Base-by-base conservation (phyloP, 345 rosid genomes). In the Linum lewisii region DNA sequence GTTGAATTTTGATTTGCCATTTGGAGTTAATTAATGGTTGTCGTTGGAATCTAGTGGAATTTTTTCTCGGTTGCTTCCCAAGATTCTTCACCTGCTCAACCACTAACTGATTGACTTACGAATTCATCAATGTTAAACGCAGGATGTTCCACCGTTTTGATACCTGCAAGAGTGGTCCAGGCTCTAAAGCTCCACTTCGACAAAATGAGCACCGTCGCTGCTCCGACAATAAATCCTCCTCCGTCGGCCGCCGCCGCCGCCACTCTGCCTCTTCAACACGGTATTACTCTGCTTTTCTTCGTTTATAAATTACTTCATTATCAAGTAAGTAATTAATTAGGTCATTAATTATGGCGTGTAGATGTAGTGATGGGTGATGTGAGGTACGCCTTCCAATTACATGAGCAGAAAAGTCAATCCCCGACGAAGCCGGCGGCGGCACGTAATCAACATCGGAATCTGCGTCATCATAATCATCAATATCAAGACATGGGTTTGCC, bases 401-500 rank as follows among this genome's bases (percentile, higher is more conserved):
- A 70, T 69, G 34, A 8, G 34, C 76, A 70, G 51, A 73, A 72
- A 54, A 59, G 69, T 70, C 79, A 67, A 36, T 13, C 66, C 9
- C 22, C 18, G 73, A n/a, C 71, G 61, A 79, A 37, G 67, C 78
- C 84, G 62, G 72, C 65, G 23, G 55, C 57, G 58, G n/a, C n/a
- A n/a, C n/a, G n/a, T n/a, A 77, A 75, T 29, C 16, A 45, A 21
- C 72, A 8, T 29, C 34, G 7, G 34, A 42, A 42, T 16, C 47
- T 11, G 14, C 47, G 2, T 11, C 47, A 16, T 11, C 47, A 42
- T 42, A 42, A 42, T 11, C 47, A 42, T 11, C 47, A 21, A 10
- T 20, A 77, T 49, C 74, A 71, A 68, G 94, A 82, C 24, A 61
- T 76, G 13, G 71, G 61, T 64, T 73, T 90, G 37, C 97, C 95